Base-by-base conservation (phyloP, 2,329 filamentous ascomycete genomes). In the Hortaea sp. region DNA sequence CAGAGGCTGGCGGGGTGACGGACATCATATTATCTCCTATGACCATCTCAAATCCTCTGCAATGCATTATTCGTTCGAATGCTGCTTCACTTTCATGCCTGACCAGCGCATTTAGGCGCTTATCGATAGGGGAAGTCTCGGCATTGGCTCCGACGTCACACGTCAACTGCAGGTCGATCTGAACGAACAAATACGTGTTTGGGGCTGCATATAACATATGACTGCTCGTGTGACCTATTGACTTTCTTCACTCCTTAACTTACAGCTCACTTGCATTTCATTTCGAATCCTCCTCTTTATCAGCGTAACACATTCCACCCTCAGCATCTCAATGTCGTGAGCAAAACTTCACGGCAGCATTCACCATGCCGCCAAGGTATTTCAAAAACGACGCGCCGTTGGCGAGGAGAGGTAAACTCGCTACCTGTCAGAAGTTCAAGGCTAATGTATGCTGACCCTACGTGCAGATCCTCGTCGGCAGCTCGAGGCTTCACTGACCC, bases 401-500 rank as follows among this genome's bases (percentile, higher is more conserved):
- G 43, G 61, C 63, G 45, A 57, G 59, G 46, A 57, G 63, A 61
- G 62, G 62, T 64, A 42, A 28, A 35, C 9, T 35, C n/a, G 32
- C 32, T 35, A 35, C n/a, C 9, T 10, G 32, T 34, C 9, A 35
- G 9, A 12, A 12, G n/a, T 35, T 35, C n/a, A 12, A 20, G 20
- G 20, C 20, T 20, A 20, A 9, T 35, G 9, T 12, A 29, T 12
- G 28, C 48, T 53, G 42, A 52, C 46, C 27, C 11, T 31, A 9
- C 20, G 10, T 37, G 7, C 48, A 61, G 71, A 74, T 51, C 66
- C 72, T 45, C 65, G 70, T 60, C 72, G 73, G 49, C 72, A 75
- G 57, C 63, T 75, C 51, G 62, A 72, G 54, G 70, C 71, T 45
- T 74, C 70, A 11, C 63, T 75, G 43, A 68, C 66, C 30, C 70